Base-by-base conservation (phyloP, 768 basidiomycete genomes). In the Lentinula boryana region DNA sequence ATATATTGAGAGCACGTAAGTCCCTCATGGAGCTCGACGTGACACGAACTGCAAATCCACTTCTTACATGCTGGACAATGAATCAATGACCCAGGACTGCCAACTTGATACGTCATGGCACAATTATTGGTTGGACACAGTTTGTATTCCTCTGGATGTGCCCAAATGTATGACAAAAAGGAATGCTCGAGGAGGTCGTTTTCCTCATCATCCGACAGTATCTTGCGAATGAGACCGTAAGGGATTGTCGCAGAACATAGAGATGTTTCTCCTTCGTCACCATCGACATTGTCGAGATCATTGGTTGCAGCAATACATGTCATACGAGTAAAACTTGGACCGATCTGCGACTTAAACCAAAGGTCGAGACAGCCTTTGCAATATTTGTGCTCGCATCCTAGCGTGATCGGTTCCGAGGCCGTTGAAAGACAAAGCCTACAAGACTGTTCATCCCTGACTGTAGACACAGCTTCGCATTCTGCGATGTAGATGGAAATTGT, bases 121-220 rank as follows among this genome's bases (percentile, higher is more conserved):
- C 86, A 87, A 55, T 78, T 71, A 3, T 78, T 71, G 2, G 80
- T 76, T 1, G 85, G 83, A 67, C 85, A 87, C 70, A 81, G 82
- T 62, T 77, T 78, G 63, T 78, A 77, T n/a, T 77, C 75, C 32
- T 74, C 65, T 1, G 74, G 67, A 33, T 68, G 72, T 10, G 69
- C 64, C 59, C 76, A 77, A 54, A 85, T 70, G 68, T 80, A 70
- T 1, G 75, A 63, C 7, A 76, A 62, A 64, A 85, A 81, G 2
- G 78, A 74, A 4, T 71, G 66, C 40, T 73, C 73, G 36, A 84
- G 67, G 21, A 85, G 70, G 9, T 56, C 38, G 1, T 64, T 63
- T 15, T 80, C 76, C 4, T 58, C 70, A 27, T 69, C 62, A 12
- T 43, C 21, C 31, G 74, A 64, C 35, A 82, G 70, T 43, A 81